Evolutionary conservation across 2,329 filamentous ascomycete genomes (phyloP).

Genomic region (Epichloe elymi): DNA sequence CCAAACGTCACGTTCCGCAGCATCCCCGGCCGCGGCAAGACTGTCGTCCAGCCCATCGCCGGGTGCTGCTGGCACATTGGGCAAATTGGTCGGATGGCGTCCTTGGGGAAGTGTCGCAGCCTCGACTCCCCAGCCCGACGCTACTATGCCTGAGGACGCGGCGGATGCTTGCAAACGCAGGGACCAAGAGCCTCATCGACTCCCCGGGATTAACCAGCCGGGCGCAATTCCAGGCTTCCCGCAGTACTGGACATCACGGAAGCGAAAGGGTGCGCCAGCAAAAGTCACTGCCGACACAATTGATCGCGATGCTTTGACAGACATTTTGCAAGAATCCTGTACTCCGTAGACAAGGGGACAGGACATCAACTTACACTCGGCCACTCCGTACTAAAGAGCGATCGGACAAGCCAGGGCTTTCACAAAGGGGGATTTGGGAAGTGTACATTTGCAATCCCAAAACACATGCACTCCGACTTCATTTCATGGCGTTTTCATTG

Average conservation of each 20-base stretch:
- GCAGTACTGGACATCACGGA: conserved; percentile 37
- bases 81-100: conserved; percentile 35
- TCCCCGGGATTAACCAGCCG: conserved; percentile 65
- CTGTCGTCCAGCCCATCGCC: conserved; percentile 14
- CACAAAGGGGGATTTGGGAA: no score
- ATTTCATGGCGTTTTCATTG: not conserved
- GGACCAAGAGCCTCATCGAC: conserved; percentile 31
- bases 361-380: no score
- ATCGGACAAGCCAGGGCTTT: no score
- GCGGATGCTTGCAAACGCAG: conserved; percentile 6
- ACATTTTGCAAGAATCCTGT: conserved; percentile 32
- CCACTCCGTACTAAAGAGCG: no score
- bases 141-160: conserved; percentile 6
- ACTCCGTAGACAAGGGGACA: no score
- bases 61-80: conserved; percentile 18
- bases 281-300: conserved; percentile 44
- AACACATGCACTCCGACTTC: not conserved
- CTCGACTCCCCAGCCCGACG: conserved; percentile 5
- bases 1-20: conserved; percentile 20
- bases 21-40: conserved; percentile 18
- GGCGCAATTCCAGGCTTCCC: conserved; percentile 62
- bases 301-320: conserved; percentile 46
- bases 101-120: conserved; percentile 25
- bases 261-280: conserved; percentile 38
- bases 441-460: not conserved